phyloP scores from a whole-genome alignment of 768 basidiomycete genomes.

The Pleurotus sapidus region DNA sequence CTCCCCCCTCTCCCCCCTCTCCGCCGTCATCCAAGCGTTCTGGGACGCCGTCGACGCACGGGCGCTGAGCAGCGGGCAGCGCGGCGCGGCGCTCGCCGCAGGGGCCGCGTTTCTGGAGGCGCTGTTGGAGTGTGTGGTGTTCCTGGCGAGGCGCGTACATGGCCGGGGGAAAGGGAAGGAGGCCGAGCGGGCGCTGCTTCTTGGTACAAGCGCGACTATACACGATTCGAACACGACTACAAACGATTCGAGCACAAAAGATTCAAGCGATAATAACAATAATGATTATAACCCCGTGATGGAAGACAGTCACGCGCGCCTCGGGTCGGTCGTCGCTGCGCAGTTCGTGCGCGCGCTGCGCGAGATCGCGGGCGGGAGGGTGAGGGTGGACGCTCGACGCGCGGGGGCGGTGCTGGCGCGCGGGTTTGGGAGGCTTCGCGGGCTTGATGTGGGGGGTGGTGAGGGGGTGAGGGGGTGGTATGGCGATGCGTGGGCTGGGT shows the following conservation, averaged over 20 bases:
- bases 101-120: constrained; percentile 68
- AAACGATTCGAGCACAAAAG: too few species aligned
- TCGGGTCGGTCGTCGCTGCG: constrained; percentile 33
- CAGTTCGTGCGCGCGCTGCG: constrained; percentile 50
- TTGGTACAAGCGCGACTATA: not conserved
- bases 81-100: constrained; percentile 28
- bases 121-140: constrained; percentile 66
- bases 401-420: constrained; percentile 45
- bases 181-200: not conserved
- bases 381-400: constrained; percentile 44
- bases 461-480: too few species aligned
- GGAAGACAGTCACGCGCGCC: not conserved
- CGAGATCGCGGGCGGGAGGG: constrained; percentile 35
- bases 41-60: constrained; percentile 80
- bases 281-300: too few species aligned
- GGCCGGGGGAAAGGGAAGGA: constrained; percentile 15
- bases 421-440: constrained; percentile 31
- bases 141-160: constrained; percentile 45
- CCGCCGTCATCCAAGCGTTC: constrained; percentile 67
- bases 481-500: not conserved
- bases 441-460: constrained; percentile 23
- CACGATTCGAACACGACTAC: too few species aligned
- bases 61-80: constrained; percentile 57
- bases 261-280: too few species aligned
- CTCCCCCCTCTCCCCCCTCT: constrained; percentile 36